Conservation (phyloP, 345 rosid species). For the Mercurialis annua region DNA sequence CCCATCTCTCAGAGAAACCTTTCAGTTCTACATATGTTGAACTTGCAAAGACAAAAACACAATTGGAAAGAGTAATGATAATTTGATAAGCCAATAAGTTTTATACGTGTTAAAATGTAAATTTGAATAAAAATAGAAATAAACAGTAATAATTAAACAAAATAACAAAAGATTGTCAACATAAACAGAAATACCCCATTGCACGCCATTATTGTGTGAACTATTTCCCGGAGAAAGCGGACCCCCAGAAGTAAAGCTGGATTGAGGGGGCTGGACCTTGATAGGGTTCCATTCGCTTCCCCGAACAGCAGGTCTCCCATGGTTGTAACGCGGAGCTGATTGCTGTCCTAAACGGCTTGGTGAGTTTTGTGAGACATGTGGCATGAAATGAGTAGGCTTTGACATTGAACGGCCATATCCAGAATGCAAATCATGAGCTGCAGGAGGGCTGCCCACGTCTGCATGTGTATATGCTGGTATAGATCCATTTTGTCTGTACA, state of each 20-base stretch:
- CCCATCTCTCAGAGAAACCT: slow-evolving; percentile 2
- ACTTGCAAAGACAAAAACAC: background rate
- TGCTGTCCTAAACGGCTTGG: slow-evolving; percentile 95
- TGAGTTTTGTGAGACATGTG: slow-evolving; percentile 63
- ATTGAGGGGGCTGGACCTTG: slow-evolving; percentile 62
- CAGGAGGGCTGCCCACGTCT: slow-evolving; percentile 71
- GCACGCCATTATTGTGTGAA: slow-evolving; percentile 57
- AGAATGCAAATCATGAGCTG: slow-evolving; percentile 52
- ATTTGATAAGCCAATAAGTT: no score
- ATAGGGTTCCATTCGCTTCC: slow-evolving; percentile 66
- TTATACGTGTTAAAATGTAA: no score
- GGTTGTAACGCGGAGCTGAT: slow-evolving; percentile 48
- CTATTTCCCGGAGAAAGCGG: slow-evolving; percentile 79
- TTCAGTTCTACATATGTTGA: slow-evolving; percentile 6
- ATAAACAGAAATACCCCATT: slow-evolving; percentile 72
- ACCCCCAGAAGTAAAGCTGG: slow-evolving; percentile 55
- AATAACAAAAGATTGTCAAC: slow-evolving; percentile 18
- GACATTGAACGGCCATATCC: slow-evolving; percentile 59
- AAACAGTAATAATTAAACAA: no score
- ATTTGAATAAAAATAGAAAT: no score
- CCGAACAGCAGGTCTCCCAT: slow-evolving; percentile 54
- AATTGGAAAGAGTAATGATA: background rate
- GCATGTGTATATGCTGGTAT: slow-evolving; percentile 51
- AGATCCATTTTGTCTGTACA: slow-evolving; percentile 60
- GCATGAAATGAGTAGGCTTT: slow-evolving; percentile 49